phyloP scores from a whole-genome alignment of 257 asterid genomes.

The Solanum etuberosum region DNA sequence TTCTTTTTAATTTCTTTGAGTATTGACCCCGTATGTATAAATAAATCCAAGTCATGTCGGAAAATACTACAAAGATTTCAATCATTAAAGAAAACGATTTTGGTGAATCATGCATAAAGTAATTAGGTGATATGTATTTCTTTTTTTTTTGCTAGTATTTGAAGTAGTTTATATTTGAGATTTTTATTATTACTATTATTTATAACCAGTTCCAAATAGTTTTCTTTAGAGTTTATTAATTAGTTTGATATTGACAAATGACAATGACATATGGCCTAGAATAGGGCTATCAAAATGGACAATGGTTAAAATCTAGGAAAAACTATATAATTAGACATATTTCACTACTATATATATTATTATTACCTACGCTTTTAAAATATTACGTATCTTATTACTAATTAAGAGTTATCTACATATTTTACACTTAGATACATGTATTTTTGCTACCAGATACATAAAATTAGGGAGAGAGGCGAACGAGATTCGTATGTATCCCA shows the following conservation, averaged over 20 bases:
- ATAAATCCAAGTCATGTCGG: neutral
- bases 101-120: neutral
- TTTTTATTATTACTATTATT: neutral
- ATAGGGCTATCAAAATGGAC: neutral
- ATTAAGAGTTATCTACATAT: too few species aligned
- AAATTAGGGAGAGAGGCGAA: too few species aligned
- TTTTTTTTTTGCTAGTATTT: neutral
- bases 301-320: too few species aligned
- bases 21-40: neutral
- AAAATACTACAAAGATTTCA: neutral
- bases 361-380: too few species aligned
- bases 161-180: neutral
- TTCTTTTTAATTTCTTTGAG: neutral
- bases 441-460: too few species aligned
- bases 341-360: too few species aligned
- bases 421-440: too few species aligned
- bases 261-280: neutral
- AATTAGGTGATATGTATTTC: neutral
- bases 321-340: too few species aligned
- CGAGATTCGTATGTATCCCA: too few species aligned
- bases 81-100: neutral
- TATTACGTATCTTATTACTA: too few species aligned
- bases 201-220: neutral
- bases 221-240: neutral
- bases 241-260: neutral